phyloP scores from a whole-genome alignment of 2,329 filamentous ascomycete genomes.

The Fusarium sp. region DNA sequence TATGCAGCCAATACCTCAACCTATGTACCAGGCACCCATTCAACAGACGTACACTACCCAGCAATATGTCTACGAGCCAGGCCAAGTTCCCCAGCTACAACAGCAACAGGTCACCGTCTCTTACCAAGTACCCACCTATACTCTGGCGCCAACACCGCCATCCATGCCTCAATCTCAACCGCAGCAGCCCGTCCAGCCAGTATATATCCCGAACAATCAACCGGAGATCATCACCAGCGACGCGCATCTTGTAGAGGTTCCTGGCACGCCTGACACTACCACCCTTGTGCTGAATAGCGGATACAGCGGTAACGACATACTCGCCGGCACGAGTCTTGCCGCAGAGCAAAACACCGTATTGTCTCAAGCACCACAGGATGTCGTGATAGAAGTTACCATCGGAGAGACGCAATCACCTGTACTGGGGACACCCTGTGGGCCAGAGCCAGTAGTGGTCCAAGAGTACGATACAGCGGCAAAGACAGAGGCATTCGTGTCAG shows the following conservation, averaged over 20 bases:
- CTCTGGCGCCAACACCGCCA: neutral
- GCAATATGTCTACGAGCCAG: slow-evolving; percentile 14
- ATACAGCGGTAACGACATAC: neutral
- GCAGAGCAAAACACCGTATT: neutral
- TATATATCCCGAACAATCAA: slow-evolving; percentile 24
- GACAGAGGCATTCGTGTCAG: neutral
- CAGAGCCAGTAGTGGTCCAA: slow-evolving; percentile 2
- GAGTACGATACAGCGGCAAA: neutral
- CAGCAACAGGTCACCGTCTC: slow-evolving; percentile 22
- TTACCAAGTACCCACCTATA: slow-evolving; percentile 16
- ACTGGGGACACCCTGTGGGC: neutral
- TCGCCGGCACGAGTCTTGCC: neutral
- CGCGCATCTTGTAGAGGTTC: slow-evolving; percentile 16
- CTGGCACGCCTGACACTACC: neutral
- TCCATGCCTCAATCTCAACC: neutral
- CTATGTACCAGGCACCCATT: neutral
- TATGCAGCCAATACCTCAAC: slow-evolving; percentile 9
- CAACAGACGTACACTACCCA: slow-evolving; percentile 21
- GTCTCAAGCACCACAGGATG: slow-evolving; percentile 1
- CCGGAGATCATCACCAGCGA: slow-evolving; percentile 36
- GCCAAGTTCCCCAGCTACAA: slow-evolving; percentile 4
- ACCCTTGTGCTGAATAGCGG: neutral
- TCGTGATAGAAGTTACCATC: neutral
- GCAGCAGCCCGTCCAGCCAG: neutral
- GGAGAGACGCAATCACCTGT: slow-evolving; percentile 9